These are phyloP conservation scores for Bimuria novae-zelandiae DNA, from an alignment of 2,329 filamentous ascomycete genomes.

Conservation along the genomic window DNA sequence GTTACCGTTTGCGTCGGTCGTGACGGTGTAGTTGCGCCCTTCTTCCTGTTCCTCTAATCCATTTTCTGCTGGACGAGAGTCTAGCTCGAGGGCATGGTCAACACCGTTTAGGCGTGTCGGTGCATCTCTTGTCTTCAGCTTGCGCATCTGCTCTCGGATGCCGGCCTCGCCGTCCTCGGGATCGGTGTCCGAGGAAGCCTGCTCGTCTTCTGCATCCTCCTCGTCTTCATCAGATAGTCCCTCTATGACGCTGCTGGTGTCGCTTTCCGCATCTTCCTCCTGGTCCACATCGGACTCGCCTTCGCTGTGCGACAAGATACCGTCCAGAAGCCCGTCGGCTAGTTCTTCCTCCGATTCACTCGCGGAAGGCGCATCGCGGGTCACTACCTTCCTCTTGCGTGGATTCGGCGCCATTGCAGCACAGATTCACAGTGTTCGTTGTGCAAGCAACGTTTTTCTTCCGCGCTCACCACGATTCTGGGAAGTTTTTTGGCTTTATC, in stretches of 20 bases:
- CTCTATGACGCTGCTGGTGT: slow-evolving; percentile 40
- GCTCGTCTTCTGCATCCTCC: slow-evolving; percentile 32
- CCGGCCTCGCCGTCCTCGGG: slow-evolving; percentile 48
- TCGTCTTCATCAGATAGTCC: slow-evolving; percentile 37
- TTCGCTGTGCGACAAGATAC: slow-evolving; percentile 49
- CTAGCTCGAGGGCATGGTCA: slow-evolving; percentile 22
- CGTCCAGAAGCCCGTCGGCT: slow-evolving; percentile 47
- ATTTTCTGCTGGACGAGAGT: slow-evolving; percentile 23
- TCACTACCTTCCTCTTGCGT: slow-evolving; percentile 52
- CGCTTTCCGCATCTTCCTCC: slow-evolving; percentile 31
- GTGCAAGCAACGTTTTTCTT: slow-evolving; percentile 1
- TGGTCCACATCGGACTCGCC: slow-evolving; percentile 42
- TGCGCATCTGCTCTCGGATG: slow-evolving; percentile 51
- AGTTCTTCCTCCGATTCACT: slow-evolving; percentile 43
- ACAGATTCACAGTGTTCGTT: neutral
- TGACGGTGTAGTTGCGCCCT: slow-evolving; percentile 61
- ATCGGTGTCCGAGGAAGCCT: slow-evolving; percentile 41
- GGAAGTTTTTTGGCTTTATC: slow-evolving; percentile 2
- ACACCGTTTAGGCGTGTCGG: slow-evolving; percentile 22
- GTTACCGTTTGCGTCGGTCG: slow-evolving; percentile 87
- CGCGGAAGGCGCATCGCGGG: slow-evolving; percentile 38
- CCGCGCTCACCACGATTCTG: neutral
- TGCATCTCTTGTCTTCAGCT: slow-evolving; percentile 44
- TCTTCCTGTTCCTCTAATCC: slow-evolving; percentile 37
- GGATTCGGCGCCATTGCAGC: slow-evolving; percentile 52